phyloP scores from a whole-genome alignment of 208 protist genomes.

The Leptomonas pyrrhocoris region DNA sequence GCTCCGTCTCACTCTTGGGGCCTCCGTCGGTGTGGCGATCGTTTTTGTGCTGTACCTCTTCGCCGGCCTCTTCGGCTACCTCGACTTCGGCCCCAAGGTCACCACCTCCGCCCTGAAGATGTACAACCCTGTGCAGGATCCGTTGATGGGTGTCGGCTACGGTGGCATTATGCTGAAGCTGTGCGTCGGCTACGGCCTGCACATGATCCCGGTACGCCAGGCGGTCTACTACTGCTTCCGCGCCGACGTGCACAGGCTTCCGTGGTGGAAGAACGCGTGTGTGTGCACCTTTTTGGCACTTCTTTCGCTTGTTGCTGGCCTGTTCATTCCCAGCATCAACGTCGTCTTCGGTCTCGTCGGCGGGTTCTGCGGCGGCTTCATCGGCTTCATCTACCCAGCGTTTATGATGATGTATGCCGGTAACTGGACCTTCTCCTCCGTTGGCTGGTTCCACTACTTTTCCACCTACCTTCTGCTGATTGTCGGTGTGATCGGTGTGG shows the following conservation, averaged over 20 bases:
- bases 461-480: slow-evolving; percentile 67
- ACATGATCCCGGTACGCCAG: slow-evolving; percentile 71
- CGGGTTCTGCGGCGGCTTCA: slow-evolving; percentile 63
- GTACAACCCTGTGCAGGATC: slow-evolving; percentile 65
- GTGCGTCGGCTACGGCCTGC: slow-evolving; percentile 67
- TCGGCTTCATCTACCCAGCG: slow-evolving; percentile 79
- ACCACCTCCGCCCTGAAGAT: slow-evolving; percentile 53
- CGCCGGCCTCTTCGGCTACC: slow-evolving; percentile 81
- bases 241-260: slow-evolving; percentile 40
- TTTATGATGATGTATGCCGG: slow-evolving; percentile 76
- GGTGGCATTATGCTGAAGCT: slow-evolving; percentile 70
- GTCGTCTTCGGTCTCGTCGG: slow-evolving; percentile 79
- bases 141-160: slow-evolving; percentile 59
- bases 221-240: slow-evolving; percentile 59
- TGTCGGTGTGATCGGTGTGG: slow-evolving; percentile 67
- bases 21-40: slow-evolving; percentile 42
- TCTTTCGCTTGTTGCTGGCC: slow-evolving; percentile 46
- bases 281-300: slow-evolving; percentile 44
- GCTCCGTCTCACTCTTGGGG: slow-evolving; percentile 53
- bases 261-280: slow-evolving; percentile 57
- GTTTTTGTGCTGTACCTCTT: slow-evolving; percentile 75
- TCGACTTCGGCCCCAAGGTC: slow-evolving; percentile 63
- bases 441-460: slow-evolving; percentile 61
- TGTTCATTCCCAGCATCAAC: slow-evolving; percentile 77
- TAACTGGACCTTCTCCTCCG: slow-evolving; percentile 37